Conservation (phyloP, 176 grass and related monocot species). For the Paspalum notatum region DNA sequence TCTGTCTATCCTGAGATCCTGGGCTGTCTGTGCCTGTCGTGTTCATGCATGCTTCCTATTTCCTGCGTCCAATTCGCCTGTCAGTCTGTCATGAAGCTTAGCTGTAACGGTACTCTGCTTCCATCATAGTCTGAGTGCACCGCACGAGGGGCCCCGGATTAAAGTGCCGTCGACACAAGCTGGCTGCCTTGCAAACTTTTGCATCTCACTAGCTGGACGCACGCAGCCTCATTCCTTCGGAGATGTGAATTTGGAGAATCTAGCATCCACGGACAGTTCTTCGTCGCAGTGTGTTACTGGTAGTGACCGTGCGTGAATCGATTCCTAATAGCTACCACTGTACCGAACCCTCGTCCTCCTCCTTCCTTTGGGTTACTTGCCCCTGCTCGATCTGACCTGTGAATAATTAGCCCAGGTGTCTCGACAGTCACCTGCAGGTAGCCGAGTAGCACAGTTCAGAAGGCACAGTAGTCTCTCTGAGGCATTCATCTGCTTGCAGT, state of each 20-base stretch:
- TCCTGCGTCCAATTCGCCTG: conserved; percentile 28
- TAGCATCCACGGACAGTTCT: background rate
- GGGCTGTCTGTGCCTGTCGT: background rate
- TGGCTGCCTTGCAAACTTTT: background rate
- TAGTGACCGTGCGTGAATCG: background rate
- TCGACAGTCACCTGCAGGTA: background rate
- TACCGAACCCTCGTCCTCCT: background rate
- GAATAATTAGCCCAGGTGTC: background rate
- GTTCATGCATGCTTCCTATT: background rate
- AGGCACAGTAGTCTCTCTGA: background rate
- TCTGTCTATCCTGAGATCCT: background rate
- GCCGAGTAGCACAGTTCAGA: background rate
- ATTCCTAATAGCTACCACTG: background rate
- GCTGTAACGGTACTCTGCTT: conserved; percentile 19
- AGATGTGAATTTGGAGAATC: background rate
- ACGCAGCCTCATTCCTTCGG: background rate
- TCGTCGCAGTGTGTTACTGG: background rate
- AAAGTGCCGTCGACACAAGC: background rate
- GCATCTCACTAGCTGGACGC: background rate
- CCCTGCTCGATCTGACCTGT: background rate
- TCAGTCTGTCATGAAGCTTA: conserved; percentile 15
- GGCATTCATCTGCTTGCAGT: conserved; percentile 1
- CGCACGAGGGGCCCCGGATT: conserved; percentile 17
- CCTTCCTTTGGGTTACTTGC: background rate
- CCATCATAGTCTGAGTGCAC: conserved; percentile 4